Evolutionary conservation across 495 filamentous ascomycete genomes (phyloP), one percentile per base, ranked within the genome.

Genomic region (Talaromyces trachyspermus): DNA sequence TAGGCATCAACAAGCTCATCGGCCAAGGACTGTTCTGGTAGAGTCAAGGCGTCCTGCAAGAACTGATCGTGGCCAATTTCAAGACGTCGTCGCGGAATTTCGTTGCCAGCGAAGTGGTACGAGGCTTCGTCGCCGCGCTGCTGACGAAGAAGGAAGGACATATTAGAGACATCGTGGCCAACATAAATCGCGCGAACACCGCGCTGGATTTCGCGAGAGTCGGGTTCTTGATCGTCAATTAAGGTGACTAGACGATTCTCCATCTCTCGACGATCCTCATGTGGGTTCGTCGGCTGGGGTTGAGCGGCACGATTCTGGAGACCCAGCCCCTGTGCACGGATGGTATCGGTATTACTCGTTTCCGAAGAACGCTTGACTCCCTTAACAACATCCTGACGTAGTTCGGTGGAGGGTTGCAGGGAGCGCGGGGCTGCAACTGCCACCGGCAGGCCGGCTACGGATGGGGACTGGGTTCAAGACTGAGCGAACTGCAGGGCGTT

Each of bases 111-210:
- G 43, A 73, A 70, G 51, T 73, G 70, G 37, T 70, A 70, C 24
- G 71, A 68, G 52, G 68, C 61, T 38, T 71, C 68, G 48, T 69
- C 70, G 19, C 70, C 61, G 25, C 70, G 66, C 46, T 71, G 66
- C 49, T 73, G 71, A 44, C 68, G 66, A 35, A 76, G 70, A 49
- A 76, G 53, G 40, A 71, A 73, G n/a, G 70, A 72, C 64, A 76
- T 69, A 40, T 76, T 76, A 3, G 72, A 76, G 25, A 66, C 64
- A 47, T 71, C 67, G 54, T 70, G 71, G 10, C 72, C 72, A 8
- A 76, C 66, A 39, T 73, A 76, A 25, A 73, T 70, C 12, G 68
- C 70, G 24, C 70, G 65, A 22, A 73, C 70, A 11, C 68, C 70
- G 42, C 68, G 51, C 47, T 69, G 68, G 8, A 73, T 73, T 43